These are phyloP conservation scores for Russula sp. DNA, from an alignment of 768 basidiomycete genomes.

Conservation along the genomic window DNA sequence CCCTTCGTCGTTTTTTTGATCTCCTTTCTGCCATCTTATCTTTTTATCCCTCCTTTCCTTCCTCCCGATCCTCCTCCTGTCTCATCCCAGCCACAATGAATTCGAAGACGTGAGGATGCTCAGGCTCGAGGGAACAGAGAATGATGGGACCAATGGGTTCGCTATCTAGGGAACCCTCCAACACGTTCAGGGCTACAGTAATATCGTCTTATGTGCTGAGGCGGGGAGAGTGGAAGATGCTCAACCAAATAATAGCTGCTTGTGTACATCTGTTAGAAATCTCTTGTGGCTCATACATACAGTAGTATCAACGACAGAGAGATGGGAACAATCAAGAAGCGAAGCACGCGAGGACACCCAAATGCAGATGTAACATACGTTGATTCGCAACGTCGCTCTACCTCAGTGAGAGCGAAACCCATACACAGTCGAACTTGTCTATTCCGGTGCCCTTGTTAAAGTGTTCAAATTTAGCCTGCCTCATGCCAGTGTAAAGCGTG, in stretches of 20 bases:
- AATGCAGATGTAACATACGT: no score
- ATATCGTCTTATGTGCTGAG: conserved; percentile 1
- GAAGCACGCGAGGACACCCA: background rate
- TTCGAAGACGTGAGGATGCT: conserved; percentile 4
- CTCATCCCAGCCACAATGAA: no score
- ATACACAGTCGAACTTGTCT: background rate
- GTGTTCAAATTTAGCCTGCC: background rate
- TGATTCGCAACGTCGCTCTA: background rate
- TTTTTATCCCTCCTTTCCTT: no score
- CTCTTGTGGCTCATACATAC: background rate
- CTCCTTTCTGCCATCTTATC: no score
- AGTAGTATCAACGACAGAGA: background rate
- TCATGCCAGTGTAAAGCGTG: background rate
- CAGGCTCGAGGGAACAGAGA: background rate
- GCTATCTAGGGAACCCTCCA: conserved; percentile 6
- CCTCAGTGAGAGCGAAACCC: background rate
- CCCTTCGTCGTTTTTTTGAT: no score
- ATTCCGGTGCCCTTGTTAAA: background rate
- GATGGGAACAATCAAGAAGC: background rate
- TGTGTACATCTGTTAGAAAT: background rate
- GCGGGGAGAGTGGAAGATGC: conserved; percentile 3
- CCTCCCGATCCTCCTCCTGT: no score
- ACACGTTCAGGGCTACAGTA: background rate
- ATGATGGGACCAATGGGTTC: conserved; percentile 6
- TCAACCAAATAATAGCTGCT: conserved; percentile 1